phyloP scores from a whole-genome alignment of 208 protist genomes.

The Chromosphaera perkinsii region DNA sequence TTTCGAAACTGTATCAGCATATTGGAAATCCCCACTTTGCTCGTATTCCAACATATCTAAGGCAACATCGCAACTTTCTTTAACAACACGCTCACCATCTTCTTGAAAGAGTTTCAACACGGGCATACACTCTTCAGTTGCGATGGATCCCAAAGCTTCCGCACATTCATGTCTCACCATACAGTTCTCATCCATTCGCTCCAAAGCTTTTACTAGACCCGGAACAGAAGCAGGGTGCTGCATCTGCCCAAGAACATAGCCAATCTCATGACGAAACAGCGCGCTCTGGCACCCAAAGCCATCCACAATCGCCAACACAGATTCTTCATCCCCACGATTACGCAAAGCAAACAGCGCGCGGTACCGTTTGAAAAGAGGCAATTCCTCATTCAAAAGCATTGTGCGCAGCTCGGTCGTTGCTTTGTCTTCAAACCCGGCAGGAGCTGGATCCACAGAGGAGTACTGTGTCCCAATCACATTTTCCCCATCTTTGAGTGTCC shows the following conservation, averaged over 20 bases:
- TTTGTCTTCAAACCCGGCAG: slow-evolving; percentile 51
- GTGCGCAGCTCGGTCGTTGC: slow-evolving; percentile 56
- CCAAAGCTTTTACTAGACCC: slow-evolving; percentile 51
- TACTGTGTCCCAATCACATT: slow-evolving; percentile 7
- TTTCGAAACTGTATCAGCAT: slow-evolving; percentile 12
- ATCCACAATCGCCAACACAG: slow-evolving; percentile 63
- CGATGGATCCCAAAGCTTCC: slow-evolving; percentile 86
- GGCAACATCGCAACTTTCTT: slow-evolving; percentile 37
- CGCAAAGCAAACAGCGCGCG: slow-evolving; percentile 89
- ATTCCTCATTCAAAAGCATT: slow-evolving; percentile 50
- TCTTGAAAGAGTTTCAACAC: slow-evolving; percentile 2
- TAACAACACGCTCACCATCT: slow-evolving; percentile 19
- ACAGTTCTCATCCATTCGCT: slow-evolving; percentile 60
- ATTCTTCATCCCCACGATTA: slow-evolving; percentile 56
- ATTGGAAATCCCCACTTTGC: slow-evolving; percentile 22
- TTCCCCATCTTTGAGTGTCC: not conserved
- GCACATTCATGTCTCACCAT: slow-evolving; percentile 96
- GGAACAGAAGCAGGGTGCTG: slow-evolving; percentile 68
- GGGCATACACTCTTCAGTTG: not conserved
- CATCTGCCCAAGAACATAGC: slow-evolving; percentile 91
- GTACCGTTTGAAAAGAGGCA: slow-evolving; percentile 83
- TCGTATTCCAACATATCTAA: slow-evolving; percentile 40
- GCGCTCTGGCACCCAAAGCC: slow-evolving; percentile 75
- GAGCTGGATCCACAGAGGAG: slow-evolving; percentile 81
- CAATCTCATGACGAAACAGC: slow-evolving; percentile 93